Base-by-base conservation (phyloP, 345 rosid genomes). In the Litchi chinensis region DNA sequence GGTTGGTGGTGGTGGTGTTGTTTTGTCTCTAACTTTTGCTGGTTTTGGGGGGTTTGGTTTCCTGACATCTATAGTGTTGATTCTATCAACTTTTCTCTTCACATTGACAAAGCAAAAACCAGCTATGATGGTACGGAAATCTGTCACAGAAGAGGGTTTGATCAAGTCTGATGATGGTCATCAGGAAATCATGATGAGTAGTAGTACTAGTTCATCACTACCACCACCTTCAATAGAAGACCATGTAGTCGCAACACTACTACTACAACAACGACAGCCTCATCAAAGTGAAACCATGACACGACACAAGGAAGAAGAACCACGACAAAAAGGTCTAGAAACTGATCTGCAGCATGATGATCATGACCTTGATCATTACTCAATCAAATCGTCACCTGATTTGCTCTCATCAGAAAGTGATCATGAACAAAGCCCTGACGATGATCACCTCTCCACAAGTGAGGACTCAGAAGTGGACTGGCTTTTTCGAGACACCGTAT, bases 391-490 rank as follows among this genome's bases (percentile, higher is more conserved):
- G 64, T 82, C 85, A 15, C 69, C 75, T 0, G 80, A 65, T 78
- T 56, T 68, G 9, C 41, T 79, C 19, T 77, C 90, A 64, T 77
- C 90, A 64, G 86, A 79, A 76, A 83, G 81, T 22, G 89, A 85
- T 0, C 28, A 26, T 46, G 10, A 46, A 11, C 52, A 46, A 32
- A 73, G 82, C 74, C 73, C 75, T 32, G 37, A 32, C 2, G 82
- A 82, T 4, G 82, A 82, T 26, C 79, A 83, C 4, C 43, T 79
- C 21, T 82, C 89, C n/a, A 81, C 75, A 4, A 88, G 85, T 44
- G 89, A 88, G 71, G 91, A 84, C 56, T 88, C 88, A 8, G 89
- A 87, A 70, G 76, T 75, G 52, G 90, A 86, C 21, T 80, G 82
- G 86, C 76, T 56, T n/a, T 83, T 74, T 50, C 80, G 63, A 62